Evolutionary conservation across 495 filamentous ascomycete species (phyloP), one percentile per base, ranked within the genome.

Genomic region (Xylaria cubensis): DNA sequence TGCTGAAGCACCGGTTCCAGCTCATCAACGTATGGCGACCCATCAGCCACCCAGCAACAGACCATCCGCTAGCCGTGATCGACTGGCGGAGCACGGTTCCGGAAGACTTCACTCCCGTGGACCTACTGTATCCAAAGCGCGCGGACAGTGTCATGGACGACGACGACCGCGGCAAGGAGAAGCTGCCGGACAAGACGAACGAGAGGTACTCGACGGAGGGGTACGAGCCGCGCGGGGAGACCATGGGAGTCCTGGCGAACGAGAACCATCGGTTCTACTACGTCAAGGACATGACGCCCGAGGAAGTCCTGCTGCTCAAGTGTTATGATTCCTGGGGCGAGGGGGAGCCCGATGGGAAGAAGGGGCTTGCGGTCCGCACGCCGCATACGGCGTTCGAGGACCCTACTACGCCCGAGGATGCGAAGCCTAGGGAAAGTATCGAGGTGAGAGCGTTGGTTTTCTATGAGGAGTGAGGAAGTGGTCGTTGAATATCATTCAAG

Each of bases 1-100:
- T 94, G 0, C 81, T 93, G 0, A 73, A 85, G 34, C 67, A 51
- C 5, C 86, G 94, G 0, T 92, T 89, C 78, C 89, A 94, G 69
- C 90, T 97, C 56, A 88, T 97, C 75, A 97, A 97, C 75, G 91
- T 97, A 32, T 97, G 94, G 94, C 84, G 92, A 0, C 92, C 94
- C 0, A 84, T 97, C 69, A 65, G 75, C 9, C 90, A 92, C 48
- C 83, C 91, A 0, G 91, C 95, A 0, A 86, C 88, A 51, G 86
- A 89, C 4, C 85, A 85, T 26, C 94, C 94, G 32, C 80, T 97
- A 7, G 93, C 87, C 0, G 89, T 94, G 70, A 89, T 94, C 0
- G 89, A 91, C 72, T 90, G 88, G 69, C 79, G 85, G 3, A 86
- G 86, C 0, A 89, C 93, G 7, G 73, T 78, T 4, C 87, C 91